These are phyloP conservation scores for Cutaneotrichosporon dermatis DNA, from an alignment of 1,284 basidiomycete genomes.

Conservation along the genomic window DNA sequence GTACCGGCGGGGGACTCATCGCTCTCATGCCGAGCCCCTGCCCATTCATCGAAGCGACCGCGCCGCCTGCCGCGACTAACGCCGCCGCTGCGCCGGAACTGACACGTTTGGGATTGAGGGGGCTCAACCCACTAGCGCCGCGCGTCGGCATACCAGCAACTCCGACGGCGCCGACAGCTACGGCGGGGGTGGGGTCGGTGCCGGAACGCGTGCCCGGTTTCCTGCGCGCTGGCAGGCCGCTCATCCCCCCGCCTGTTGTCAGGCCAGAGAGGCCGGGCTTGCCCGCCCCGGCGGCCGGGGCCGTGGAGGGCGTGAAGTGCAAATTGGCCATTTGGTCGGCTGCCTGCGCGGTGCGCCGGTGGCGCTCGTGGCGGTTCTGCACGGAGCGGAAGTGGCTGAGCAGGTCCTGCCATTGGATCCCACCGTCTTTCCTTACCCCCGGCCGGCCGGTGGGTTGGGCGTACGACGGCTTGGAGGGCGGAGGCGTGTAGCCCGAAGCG, in stretches of 20 bases:
- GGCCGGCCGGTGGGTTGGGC: conserved; percentile 54
- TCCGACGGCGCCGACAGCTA: too few relatives aligned
- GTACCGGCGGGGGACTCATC: conserved; percentile 28
- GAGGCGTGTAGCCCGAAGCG: conserved; percentile 83
- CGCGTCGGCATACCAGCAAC: not conserved
- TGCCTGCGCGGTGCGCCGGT: conserved; percentile 56
- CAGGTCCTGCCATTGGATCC: conserved; percentile 91
- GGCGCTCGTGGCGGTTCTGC: conserved; percentile 80
- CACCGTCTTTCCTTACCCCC: conserved; percentile 66
- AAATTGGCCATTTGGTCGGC: conserved; percentile 22
- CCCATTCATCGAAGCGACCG: conserved; percentile 46
- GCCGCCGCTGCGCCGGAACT: conserved; percentile 21
- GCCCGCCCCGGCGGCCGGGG: conserved; percentile 16
- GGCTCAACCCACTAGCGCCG: conserved; percentile 32
- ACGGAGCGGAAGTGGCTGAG: conserved; percentile 75
- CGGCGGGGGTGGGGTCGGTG: not conserved
- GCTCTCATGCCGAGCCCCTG: conserved; percentile 30
- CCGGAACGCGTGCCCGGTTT: conserved; percentile 9
- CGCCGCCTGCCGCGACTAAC: conserved; percentile 31
- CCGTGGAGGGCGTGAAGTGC: conserved; percentile 42
- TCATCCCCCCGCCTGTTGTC: too few relatives aligned
- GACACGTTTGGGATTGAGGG: conserved; percentile 42
- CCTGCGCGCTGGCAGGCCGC: conserved; percentile 11
- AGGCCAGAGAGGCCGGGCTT: conserved; percentile 10
- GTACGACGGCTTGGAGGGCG: conserved; percentile 19